phyloP scores from a whole-genome alignment of 2,329 filamentous ascomycete species.

The Diplodia intermedia region DNA sequence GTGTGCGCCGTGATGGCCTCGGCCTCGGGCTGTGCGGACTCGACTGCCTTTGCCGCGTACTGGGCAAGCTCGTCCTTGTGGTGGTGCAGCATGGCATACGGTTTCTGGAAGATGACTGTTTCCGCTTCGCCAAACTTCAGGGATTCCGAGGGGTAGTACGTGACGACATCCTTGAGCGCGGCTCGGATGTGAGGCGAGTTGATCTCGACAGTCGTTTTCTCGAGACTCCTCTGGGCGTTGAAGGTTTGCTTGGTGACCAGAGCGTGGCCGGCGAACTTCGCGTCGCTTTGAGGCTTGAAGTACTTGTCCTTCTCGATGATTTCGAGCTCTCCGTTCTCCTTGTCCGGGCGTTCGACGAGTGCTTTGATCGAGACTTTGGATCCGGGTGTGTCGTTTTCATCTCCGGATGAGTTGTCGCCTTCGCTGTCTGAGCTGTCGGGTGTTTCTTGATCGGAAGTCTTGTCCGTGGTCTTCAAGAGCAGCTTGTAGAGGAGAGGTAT shows the following conservation, averaged over 20 bases:
- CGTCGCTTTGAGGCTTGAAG: constrained; percentile 13
- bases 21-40: constrained; percentile 35
- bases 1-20: constrained; percentile 36
- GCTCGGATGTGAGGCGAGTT: constrained; percentile 50
- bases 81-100: constrained; percentile 59
- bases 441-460: neutral
- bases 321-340: constrained; percentile 23
- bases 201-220: constrained; percentile 38
- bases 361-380: constrained; percentile 31
- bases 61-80: constrained; percentile 53
- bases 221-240: constrained; percentile 37
- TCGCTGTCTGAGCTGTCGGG: neutral
- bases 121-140: constrained; percentile 42
- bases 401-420: neutral
- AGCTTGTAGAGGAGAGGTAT: constrained; percentile 18
- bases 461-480: neutral
- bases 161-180: constrained; percentile 57
- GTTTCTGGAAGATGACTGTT: constrained; percentile 50
- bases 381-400: neutral
- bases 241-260: constrained; percentile 39
- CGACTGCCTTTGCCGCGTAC: constrained; percentile 32
- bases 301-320: constrained; percentile 34
- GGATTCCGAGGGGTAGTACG: constrained; percentile 54
- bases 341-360: constrained; percentile 31
- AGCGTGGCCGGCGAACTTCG: constrained; percentile 35